Conservation (phyloP, 2,329 filamentous ascomycete species). For the Capronia coronata region DNA sequence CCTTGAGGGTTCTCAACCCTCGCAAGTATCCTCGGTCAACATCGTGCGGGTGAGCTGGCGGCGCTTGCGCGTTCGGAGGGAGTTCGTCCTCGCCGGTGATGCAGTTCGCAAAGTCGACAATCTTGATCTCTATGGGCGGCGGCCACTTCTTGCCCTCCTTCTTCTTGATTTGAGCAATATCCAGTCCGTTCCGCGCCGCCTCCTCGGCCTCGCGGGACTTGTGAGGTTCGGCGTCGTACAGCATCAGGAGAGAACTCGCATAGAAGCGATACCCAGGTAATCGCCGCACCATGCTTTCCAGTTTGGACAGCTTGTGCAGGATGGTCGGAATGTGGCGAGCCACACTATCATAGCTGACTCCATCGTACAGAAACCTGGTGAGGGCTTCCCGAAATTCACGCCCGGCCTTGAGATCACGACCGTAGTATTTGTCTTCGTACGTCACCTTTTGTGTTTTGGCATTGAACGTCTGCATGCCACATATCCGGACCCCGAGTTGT, state of each 20-base stretch:
- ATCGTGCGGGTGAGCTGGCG: constrained; percentile 70
- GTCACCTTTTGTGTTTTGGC: constrained; percentile 72
- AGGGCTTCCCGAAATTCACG: constrained; percentile 82
- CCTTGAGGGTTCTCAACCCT: constrained; percentile 68
- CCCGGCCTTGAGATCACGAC: constrained; percentile 78
- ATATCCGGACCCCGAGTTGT: constrained; percentile 85
- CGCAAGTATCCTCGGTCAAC: constrained; percentile 86
- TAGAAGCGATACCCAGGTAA: constrained; percentile 89
- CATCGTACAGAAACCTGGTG: constrained; percentile 85
- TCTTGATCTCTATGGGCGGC: constrained; percentile 75
- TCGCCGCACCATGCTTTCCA: constrained; percentile 75
- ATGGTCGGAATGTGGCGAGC: constrained; percentile 81
- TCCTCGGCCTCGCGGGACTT: constrained; percentile 29
- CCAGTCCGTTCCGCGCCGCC: constrained; percentile 23
- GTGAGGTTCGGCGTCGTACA: constrained; percentile 79
- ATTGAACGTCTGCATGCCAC: constrained; percentile 95
- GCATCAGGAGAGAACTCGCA: constrained; percentile 86
- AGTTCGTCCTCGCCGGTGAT: constrained; percentile 74
- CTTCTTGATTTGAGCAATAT: constrained; percentile 26
- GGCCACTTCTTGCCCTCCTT: constrained; percentile 33
- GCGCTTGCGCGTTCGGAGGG: constrained; percentile 58
- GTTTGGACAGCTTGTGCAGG: constrained; percentile 70
- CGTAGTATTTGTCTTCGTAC: constrained; percentile 99
- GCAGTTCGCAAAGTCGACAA: constrained; percentile 97
- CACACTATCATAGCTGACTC: constrained; percentile 71